Conservation (phyloP, 768 basidiomycete genomes). For the Dacryopinax spathularia region DNA sequence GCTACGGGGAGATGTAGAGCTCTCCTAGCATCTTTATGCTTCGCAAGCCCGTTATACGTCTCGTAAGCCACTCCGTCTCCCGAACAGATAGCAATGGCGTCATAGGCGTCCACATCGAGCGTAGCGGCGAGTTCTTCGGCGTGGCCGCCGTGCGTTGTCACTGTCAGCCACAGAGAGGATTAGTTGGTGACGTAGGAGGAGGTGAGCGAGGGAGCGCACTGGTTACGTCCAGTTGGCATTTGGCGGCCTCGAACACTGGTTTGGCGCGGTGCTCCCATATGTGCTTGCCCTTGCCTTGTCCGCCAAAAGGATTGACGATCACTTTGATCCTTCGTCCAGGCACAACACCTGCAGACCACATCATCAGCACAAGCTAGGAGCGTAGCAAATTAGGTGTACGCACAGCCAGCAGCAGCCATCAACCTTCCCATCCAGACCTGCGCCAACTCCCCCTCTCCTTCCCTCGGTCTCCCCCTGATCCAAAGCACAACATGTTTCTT, state of each 20-base stretch:
- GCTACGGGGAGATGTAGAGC: conserved; percentile 59
- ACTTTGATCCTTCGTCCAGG: conserved; percentile 46
- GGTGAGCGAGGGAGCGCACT: conserved; percentile 31
- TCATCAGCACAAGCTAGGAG: conserved; percentile 3
- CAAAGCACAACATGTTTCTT: conserved; percentile 33
- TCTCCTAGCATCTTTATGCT: conserved; percentile 41
- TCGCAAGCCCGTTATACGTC: conserved; percentile 66
- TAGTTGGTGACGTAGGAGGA: not conserved
- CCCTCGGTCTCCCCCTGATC: conserved; percentile 30
- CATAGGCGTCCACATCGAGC: conserved; percentile 41
- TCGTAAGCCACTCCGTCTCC: conserved; percentile 80
- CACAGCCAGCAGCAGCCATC: conserved; percentile 45
- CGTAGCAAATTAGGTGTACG: conserved; percentile 10
- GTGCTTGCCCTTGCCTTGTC: conserved; percentile 50
- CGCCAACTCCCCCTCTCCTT: conserved; percentile 22
- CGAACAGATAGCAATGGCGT: conserved; percentile 60
- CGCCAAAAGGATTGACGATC: conserved; percentile 67
- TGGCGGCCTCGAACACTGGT: conserved; percentile 57
- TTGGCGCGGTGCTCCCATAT: conserved; percentile 46
- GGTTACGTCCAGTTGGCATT: conserved; percentile 45
- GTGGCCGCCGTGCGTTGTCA: conserved; percentile 49
- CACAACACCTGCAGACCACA: conserved; percentile 31
- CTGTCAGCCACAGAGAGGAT: conserved; percentile 26
- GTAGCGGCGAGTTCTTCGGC: conserved; percentile 48
- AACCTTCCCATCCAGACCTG: conserved; percentile 41